Conservation (phyloP, 352 stramenopile species). For the Phytophthora citrophthora region DNA sequence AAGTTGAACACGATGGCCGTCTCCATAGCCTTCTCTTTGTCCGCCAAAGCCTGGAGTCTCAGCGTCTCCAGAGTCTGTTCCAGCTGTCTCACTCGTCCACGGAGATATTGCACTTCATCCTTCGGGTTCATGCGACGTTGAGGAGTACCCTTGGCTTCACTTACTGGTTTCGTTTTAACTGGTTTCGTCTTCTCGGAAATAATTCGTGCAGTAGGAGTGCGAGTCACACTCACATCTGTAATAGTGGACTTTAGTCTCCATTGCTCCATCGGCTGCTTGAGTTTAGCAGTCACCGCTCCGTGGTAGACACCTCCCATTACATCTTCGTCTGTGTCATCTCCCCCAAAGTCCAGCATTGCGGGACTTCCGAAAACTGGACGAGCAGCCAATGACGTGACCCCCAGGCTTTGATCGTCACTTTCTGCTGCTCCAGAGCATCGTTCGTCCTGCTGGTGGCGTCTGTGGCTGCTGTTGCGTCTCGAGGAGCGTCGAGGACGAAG, state of each 20-base stretch:
- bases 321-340: conserved; percentile 30
- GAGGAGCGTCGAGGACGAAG: conserved; percentile 6
- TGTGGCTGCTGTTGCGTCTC: conserved; percentile 2
- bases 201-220: background rate
- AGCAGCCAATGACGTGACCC: conserved; percentile 19
- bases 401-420: conserved; percentile 4
- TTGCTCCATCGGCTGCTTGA: conserved; percentile 23
- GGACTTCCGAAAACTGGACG: conserved; percentile 3
- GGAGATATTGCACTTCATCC: conserved; percentile 37
- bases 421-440: conserved; percentile 8
- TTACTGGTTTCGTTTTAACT: conserved; percentile 11
- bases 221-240: conserved; percentile 18
- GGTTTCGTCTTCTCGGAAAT: background rate
- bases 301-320: conserved; percentile 30
- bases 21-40: conserved; percentile 33
- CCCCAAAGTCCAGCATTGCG: conserved; percentile 24
- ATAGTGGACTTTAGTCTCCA: conserved; percentile 32
- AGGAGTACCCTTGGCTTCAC: conserved; percentile 4
- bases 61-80: conserved; percentile 33
- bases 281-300: conserved; percentile 21
- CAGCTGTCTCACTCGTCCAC: conserved; percentile 19
- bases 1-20: conserved; percentile 37
- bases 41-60: conserved; percentile 20
- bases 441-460: conserved; percentile 3
- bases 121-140: conserved; percentile 34